Percentiles rank a stretch among this genome's conserved stretches.
Evolutionary conservation across 352 stramenopile genomes (phyloP).

Genomic region (Ophiocytium majus): DNA sequence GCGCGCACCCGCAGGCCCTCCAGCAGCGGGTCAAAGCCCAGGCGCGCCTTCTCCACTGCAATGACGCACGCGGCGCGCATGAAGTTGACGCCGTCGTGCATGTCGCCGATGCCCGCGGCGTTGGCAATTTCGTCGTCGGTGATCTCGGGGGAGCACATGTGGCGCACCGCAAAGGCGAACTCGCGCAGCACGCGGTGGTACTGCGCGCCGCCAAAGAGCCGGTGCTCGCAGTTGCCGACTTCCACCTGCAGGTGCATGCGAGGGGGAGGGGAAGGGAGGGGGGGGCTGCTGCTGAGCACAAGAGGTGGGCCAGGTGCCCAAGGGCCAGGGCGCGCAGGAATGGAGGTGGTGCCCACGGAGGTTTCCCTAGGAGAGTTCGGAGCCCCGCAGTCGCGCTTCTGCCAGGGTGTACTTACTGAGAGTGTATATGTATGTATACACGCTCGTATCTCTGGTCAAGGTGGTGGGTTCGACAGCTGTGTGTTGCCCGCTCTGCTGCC

Average conservation of each 20-base stretch:
- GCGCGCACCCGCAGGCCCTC: conserved; percentile 64
- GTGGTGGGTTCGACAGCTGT: too few relatives aligned
- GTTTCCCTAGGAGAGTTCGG: too few relatives aligned
- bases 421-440: not conserved
- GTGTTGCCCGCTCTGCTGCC: not conserved
- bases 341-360: too few relatives aligned
- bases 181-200: conserved; percentile 71
- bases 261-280: too few relatives aligned
- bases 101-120: conserved; percentile 69
- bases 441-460: too few relatives aligned
- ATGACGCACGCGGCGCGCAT: conserved; percentile 73
- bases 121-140: conserved; percentile 76
- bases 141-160: conserved; percentile 67
- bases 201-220: conserved; percentile 71
- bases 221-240: conserved; percentile 67
- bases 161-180: conserved; percentile 69
- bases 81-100: conserved; percentile 76
- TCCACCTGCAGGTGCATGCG: conserved; percentile 45
- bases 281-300: conserved; percentile 55
- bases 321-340: too few relatives aligned
- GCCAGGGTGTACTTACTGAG: not conserved
- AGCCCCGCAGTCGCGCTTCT: too few relatives aligned
- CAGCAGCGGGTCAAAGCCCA: conserved; percentile 68
- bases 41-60: conserved; percentile 70
- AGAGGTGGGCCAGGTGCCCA: conserved; percentile 57